These are phyloP conservation scores for Penicillium subrubescens DNA, from an alignment of 495 filamentous ascomycete species.

Conservation along the genomic window DNA sequence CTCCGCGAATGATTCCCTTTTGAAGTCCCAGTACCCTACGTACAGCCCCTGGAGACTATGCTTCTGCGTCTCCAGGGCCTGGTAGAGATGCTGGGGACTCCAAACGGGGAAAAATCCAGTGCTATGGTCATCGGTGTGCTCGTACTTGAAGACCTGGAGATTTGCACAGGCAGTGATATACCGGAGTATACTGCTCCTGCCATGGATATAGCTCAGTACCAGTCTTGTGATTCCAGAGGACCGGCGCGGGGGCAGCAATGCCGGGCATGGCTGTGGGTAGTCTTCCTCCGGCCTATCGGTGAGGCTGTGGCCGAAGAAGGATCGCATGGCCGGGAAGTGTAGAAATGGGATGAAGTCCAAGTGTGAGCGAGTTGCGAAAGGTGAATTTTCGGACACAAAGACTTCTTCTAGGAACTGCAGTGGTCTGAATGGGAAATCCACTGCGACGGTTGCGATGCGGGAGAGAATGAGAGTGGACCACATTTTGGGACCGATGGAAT, in stretches of 20 bases:
- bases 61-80: too few species aligned
- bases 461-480: not conserved
- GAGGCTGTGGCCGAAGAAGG: too few species aligned
- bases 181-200: not conserved
- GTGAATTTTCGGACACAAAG: not conserved
- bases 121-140: too few species aligned
- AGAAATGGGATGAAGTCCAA: too few species aligned
- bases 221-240: not conserved
- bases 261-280: too few species aligned
- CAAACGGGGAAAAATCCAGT: too few species aligned
- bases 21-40: too few species aligned
- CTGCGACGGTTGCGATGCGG: not conserved
- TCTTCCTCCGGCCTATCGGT: too few species aligned
- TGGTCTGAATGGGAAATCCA: not conserved
- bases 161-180: not conserved
- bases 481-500: not conserved
- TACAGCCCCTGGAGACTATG: too few species aligned
- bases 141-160: not conserved
- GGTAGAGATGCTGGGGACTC: too few species aligned
- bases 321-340: too few species aligned
- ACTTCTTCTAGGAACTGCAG: not conserved
- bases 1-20: too few species aligned
- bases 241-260: not conserved
- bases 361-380: not conserved
- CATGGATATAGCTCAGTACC: not conserved